These are phyloP conservation scores for Pelargonium citronellum DNA, from an alignment of 441 rosid species.

Conservation along the genomic window DNA sequence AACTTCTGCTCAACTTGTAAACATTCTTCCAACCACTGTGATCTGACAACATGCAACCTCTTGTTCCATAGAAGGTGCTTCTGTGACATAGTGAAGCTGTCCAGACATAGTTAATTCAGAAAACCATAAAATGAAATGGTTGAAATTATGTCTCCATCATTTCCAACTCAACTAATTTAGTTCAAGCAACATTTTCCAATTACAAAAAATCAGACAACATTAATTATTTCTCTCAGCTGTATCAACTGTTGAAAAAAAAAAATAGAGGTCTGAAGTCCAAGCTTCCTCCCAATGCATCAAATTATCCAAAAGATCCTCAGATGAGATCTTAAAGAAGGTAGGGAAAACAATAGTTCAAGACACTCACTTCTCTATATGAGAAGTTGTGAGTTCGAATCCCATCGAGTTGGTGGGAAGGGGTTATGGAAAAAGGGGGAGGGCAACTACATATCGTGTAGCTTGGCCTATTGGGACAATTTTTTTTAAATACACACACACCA, in stretches of 20 bases:
- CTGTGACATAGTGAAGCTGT: constrained; percentile 46
- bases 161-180: background rate
- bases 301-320: background rate
- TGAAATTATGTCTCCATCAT: background rate
- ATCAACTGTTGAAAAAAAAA: background rate
- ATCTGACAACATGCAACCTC: constrained; percentile 51
- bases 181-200: background rate
- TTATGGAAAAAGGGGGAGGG: too few species aligned
- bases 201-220: background rate
- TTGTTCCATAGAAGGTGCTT: constrained; percentile 41
- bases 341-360: background rate
- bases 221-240: background rate
- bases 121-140: background rate
- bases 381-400: too few species aligned
- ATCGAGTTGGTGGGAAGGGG: too few species aligned
- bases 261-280: background rate
- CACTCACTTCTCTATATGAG: too few species aligned
- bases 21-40: constrained; percentile 76
- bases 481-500: too few species aligned
- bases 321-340: background rate
- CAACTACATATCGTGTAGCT: too few species aligned
- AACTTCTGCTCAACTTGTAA: constrained; percentile 47
- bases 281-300: background rate
- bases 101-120: constrained; percentile 8
- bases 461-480: too few species aligned